phyloP scores from a whole-genome alignment of 2,329 filamentous ascomycete genomes.

The Hirsutella thompsonii region DNA sequence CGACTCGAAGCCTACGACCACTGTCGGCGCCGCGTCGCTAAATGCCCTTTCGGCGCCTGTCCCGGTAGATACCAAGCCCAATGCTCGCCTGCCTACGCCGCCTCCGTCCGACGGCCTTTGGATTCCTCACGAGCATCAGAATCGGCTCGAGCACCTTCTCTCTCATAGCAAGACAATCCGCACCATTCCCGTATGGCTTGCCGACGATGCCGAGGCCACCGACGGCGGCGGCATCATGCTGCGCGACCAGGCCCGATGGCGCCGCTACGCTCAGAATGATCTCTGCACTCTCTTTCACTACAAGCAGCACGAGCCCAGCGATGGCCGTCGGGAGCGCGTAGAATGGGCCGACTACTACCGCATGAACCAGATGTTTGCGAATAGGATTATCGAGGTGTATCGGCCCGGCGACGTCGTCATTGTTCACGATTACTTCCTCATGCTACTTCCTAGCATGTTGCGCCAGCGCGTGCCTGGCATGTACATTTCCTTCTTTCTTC shows the following conservation, averaged over 20 bases:
- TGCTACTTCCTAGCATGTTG: conserved; percentile 78
- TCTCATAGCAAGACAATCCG: conserved; percentile 60
- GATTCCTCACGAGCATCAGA: conserved; percentile 57
- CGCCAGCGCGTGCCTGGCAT: conserved; percentile 77
- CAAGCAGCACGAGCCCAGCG: conserved; percentile 82
- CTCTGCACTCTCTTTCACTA: conserved; percentile 92
- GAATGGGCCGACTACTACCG: conserved; percentile 89
- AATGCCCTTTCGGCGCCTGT: conserved; percentile 72
- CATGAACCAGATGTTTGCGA: conserved; percentile 86
- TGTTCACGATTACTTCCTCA: conserved; percentile 88
- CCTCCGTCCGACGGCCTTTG: conserved; percentile 55
- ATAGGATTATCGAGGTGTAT: conserved; percentile 78
- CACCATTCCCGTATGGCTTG: conserved; percentile 81
- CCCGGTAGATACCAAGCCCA: conserved; percentile 46
- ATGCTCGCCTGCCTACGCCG: conserved; percentile 39
- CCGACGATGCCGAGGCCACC: conserved; percentile 56
- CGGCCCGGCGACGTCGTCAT: conserved; percentile 86
- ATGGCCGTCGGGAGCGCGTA: conserved; percentile 67
- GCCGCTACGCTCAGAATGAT: conserved; percentile 81
- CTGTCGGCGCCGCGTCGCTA: conserved; percentile 39
- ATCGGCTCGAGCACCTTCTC: conserved; percentile 61
- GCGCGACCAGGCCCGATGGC: conserved; percentile 76
- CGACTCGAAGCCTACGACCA: conserved; percentile 23
- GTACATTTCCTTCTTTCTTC: conserved; percentile 90
- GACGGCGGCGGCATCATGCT: conserved; percentile 54